phyloP scores from a whole-genome alignment of 345 rosid genomes.

The Eucalyptus virginea region DNA sequence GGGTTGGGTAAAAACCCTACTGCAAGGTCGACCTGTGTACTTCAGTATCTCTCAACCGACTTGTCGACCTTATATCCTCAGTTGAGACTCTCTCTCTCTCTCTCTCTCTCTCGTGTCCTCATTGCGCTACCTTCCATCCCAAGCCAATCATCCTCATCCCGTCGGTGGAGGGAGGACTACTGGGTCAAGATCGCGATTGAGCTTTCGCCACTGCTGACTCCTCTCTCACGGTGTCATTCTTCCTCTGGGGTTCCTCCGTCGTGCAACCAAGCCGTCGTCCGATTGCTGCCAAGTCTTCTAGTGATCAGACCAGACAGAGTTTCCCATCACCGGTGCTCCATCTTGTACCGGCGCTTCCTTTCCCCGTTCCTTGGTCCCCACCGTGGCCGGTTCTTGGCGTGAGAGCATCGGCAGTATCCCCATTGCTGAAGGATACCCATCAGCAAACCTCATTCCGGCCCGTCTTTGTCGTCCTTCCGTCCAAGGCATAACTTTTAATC shows the following conservation, averaged over 20 bases:
- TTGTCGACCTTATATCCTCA: too few species aligned
- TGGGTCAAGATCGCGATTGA: neutral
- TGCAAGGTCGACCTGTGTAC: fast-evolving
- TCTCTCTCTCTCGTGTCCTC: neutral
- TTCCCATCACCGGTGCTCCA: neutral
- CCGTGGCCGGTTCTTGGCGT: neutral
- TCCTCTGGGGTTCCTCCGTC: neutral
- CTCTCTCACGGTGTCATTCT: neutral
- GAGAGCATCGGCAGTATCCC: too few species aligned
- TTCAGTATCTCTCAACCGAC: too few species aligned
- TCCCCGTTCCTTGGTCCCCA: neutral
- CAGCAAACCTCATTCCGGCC: too few species aligned
- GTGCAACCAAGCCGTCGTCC: neutral
- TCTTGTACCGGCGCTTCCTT: neutral
- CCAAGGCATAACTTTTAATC: neutral
- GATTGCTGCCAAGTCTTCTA: neutral
- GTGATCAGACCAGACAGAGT: neutral
- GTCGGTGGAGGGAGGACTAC: too few species aligned
- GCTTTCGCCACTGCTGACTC: neutral
- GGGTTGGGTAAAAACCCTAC: too few species aligned
- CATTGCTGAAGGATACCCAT: too few species aligned
- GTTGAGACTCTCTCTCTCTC: neutral
- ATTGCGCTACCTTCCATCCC: neutral
- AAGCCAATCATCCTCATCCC: neutral
- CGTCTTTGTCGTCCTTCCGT: neutral